Evolutionary conservation across 805 yeast genomes (phyloP).

Genomic region (Debaryomyces castellii): DNA sequence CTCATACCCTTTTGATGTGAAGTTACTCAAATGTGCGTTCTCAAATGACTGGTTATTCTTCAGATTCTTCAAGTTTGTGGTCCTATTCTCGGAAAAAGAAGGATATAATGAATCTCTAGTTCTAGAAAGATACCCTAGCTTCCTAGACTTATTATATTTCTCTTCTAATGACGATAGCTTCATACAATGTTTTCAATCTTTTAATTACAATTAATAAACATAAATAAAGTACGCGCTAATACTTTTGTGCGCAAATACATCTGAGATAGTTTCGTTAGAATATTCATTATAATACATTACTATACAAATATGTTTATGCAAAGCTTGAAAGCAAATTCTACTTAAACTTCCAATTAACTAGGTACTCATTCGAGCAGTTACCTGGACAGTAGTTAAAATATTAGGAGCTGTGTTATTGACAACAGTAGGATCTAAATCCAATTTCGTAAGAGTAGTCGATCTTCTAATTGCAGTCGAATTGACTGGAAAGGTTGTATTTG

Average conservation of each 20-base stretch:
- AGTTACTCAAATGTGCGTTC: not conserved
- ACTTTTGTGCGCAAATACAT: constrained; percentile 1
- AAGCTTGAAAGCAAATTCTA: not conserved
- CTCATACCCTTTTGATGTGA: not conserved
- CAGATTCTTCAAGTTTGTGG: no score
- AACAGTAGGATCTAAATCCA: constrained; percentile 26
- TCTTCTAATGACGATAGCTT: constrained; percentile 7
- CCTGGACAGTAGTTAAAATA: constrained; percentile 42
- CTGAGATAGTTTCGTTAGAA: not conserved
- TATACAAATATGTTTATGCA: not conserved
- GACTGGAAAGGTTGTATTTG: constrained; percentile 5
- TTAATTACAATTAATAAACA: constrained; percentile 7
- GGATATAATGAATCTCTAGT: constrained; percentile 1
- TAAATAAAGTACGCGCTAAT: constrained; percentile 13
- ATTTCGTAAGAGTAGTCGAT: constrained; percentile 30
- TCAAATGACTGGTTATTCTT: constrained; percentile 3
- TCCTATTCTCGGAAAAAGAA: not conserved
- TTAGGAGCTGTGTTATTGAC: constrained; percentile 32
- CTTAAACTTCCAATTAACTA: constrained; percentile 5
- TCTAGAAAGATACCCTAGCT: constrained; percentile 5
- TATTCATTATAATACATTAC: not conserved
- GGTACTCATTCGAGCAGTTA: constrained; percentile 40
- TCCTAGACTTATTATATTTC: constrained; percentile 7
- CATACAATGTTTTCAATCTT: not conserved
- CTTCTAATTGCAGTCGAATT: constrained; percentile 22